Conservation (phyloP, 75 land plant species). For the Cryptomeria japonica region DNA sequence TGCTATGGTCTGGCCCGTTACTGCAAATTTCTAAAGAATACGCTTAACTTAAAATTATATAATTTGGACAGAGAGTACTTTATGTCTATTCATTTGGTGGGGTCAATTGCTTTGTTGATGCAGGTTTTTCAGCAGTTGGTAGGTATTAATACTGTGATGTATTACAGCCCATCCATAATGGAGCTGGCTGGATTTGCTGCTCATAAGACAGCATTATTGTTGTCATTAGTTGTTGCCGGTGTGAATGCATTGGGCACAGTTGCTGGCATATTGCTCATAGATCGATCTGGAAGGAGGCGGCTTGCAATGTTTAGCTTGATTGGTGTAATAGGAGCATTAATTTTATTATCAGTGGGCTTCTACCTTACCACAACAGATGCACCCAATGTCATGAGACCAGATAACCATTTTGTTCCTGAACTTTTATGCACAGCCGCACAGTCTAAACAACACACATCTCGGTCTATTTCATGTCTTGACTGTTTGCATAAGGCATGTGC, state of each 20-base stretch:
- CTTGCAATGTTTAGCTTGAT: constrained; percentile 61
- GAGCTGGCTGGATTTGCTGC: constrained; percentile 59
- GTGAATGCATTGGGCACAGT: constrained; percentile 47
- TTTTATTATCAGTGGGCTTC: constrained; percentile 54
- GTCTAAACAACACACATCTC: constrained; percentile 7
- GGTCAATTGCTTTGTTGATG: constrained; percentile 10
- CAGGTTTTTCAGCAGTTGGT: constrained; percentile 55
- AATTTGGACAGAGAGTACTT: background rate
- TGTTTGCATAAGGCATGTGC: constrained; percentile 65
- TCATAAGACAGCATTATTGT: constrained; percentile 35
- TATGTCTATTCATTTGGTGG: background rate
- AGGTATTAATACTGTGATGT: constrained; percentile 59
- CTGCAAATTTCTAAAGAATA: background rate
- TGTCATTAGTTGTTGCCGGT: constrained; percentile 42
- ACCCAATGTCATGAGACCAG: constrained; percentile 28
- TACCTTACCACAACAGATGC: constrained; percentile 43
- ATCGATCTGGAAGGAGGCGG: constrained; percentile 63
- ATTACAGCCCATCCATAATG: constrained; percentile 53
- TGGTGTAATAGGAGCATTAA: constrained; percentile 59
- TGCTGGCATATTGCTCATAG: constrained; percentile 37
- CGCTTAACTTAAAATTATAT: background rate
- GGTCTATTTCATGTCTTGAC: constrained; percentile 46
- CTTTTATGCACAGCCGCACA: constrained; percentile 38
- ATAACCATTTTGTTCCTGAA: constrained; percentile 1
- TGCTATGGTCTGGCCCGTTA: background rate